Conservation (phyloP, 176 grass and related monocot species). For the Aegilops tauschii region DNA sequence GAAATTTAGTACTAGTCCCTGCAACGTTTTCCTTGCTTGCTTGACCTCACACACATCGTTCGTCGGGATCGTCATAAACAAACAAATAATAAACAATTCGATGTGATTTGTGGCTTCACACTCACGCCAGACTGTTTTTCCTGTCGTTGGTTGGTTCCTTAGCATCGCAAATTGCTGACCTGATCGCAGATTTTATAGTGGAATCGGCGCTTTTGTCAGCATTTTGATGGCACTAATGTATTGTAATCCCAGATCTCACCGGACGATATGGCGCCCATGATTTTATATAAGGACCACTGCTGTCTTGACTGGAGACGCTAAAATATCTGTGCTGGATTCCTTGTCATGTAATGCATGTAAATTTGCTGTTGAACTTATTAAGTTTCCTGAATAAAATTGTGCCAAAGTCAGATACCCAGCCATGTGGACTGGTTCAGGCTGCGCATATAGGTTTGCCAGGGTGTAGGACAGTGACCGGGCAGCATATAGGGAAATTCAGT, state of each 20-base stretch:
- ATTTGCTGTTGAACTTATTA: background rate
- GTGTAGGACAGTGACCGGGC: background rate
- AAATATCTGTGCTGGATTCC: conserved; percentile 5
- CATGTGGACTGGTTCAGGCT: background rate
- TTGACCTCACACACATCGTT: conserved; percentile 3
- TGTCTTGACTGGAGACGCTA: conserved; percentile 10
- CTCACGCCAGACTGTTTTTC: background rate
- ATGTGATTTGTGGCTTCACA: background rate
- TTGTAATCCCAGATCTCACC: conserved; percentile 26
- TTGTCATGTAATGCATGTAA: background rate
- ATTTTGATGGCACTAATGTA: background rate
- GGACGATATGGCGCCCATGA: background rate
- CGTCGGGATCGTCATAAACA: conserved; percentile 16
- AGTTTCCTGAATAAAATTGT: background rate
- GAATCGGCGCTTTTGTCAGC: conserved; percentile 38
- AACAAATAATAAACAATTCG: background rate
- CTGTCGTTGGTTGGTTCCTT: conserved; percentile 24
- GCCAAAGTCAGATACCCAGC: background rate
- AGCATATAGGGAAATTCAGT: background rate
- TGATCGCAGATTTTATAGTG: conserved; percentile 9
- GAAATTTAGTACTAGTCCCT: background rate
- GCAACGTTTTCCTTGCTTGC: conserved; percentile 17
- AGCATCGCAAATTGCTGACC: conserved; percentile 16
- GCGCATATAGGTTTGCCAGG: conserved; percentile 13
- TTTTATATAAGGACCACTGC: conserved; percentile 4